Base-by-base conservation (phyloP, 2,329 filamentous ascomycete species). In the Capronia coronata region DNA sequence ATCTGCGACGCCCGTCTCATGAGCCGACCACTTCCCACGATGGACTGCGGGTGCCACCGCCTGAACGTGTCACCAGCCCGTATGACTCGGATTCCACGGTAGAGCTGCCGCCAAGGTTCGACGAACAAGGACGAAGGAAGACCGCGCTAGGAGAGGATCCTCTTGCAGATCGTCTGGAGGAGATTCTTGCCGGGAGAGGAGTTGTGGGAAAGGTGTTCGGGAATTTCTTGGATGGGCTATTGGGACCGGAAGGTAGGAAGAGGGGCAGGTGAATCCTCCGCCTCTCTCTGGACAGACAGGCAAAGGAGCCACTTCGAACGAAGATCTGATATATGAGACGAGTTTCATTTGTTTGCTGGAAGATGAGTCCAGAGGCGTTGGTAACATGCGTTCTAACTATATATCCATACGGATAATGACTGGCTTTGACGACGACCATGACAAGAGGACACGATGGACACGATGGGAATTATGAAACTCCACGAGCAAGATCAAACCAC, bases 61-160 rank as follows among this genome's bases (percentile, higher is more conserved):
- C 53, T 29, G 43, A 50, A 30, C 39, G 50, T 13, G 45, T 49
- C 40, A 29, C 47, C 44, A 48, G 57, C 53, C 40, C 58, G 14
- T 49, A 61, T 3, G 66, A 68, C 32, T 72, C 70, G 1, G 71
- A 73, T 45, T 65, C 67, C 13, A 73, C 70, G 1, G 61, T 72
- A 23, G 70, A 73, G 10, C 55, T 73, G 2, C 70, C 70, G 4
- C 62, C 67, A 23, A 65, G 71, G 5, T 73, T 73, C 51, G 71
- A 73, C 51, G 61, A 64, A 10, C 59, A 69, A 9, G 71, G 71
- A 6, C 62, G 63, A 32, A 65, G 61, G 32, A 63, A 71, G 39
- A 59, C 63, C 1, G 61, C 67, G 27, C 54, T 49, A 2, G 61
- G 55, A 6, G 62, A 66, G 32, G 63, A 69, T 52, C 59, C 63